Evolutionary conservation across 2,329 filamentous ascomycete species (phyloP).

Genomic region (Lizonia empirigonia): DNA sequence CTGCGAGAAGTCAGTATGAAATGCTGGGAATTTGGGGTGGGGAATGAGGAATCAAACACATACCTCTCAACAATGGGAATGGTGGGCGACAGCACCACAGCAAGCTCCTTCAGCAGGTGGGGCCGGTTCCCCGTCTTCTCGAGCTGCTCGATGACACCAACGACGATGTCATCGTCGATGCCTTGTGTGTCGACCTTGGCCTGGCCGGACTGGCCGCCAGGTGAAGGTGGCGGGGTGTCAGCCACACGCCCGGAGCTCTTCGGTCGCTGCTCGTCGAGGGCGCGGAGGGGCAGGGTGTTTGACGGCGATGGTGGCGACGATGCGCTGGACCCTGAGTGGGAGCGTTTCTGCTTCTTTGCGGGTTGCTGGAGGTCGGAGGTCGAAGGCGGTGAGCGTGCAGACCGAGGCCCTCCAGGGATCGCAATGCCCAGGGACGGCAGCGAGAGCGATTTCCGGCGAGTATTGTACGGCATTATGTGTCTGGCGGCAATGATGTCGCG

Average conservation of each 20-base stretch:
- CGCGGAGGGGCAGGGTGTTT: conserved; percentile 52
- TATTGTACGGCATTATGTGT: conserved; percentile 88
- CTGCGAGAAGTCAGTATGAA: conserved; percentile 59
- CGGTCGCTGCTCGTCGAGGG: conserved; percentile 53
- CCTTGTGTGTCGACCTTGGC: conserved; percentile 75
- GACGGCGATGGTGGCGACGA: conserved; percentile 53
- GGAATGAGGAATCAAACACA: conserved; percentile 51
- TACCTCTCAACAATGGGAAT: conserved; percentile 91
- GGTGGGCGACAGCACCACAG: conserved; percentile 74
- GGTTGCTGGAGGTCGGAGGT: conserved; percentile 62
- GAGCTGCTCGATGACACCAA: conserved; percentile 85
- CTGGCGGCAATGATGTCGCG: conserved; percentile 8
- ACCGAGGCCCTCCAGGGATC: conserved; percentile 63
- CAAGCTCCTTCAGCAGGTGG: conserved; percentile 92
- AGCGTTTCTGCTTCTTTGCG: conserved; percentile 72
- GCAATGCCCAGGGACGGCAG: conserved; percentile 92
- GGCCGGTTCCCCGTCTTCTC: conserved; percentile 90
- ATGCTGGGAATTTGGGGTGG: conserved; percentile 25
- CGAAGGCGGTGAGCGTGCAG: conserved; percentile 61
- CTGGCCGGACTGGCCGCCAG: conserved; percentile 57
- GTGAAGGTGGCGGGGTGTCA: conserved; percentile 82
- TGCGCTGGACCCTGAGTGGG: conserved; percentile 62
- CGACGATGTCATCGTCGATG: conserved; percentile 94
- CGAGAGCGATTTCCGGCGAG: conserved; percentile 92
- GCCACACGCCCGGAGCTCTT: conserved; percentile 53